These are phyloP conservation scores for Byssoonygena ceratinophila DNA, from an alignment of 2,329 filamentous ascomycete genomes.

Conservation along the genomic window DNA sequence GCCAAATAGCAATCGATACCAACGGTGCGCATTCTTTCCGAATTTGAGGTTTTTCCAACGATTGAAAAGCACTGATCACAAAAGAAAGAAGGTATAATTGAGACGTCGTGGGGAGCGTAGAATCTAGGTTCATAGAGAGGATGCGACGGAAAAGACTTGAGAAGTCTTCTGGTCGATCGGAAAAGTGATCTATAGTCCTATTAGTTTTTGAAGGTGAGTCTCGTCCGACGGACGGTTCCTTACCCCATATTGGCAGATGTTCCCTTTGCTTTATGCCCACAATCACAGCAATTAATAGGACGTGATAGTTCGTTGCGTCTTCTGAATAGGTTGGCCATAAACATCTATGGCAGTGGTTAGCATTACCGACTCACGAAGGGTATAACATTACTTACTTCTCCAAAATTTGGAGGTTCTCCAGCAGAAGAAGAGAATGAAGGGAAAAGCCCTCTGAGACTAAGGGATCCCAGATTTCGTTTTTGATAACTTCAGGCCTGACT, in stretches of 20 bases:
- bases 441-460: constrained; percentile 72
- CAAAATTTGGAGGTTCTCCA: constrained; percentile 83
- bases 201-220: constrained; percentile 25
- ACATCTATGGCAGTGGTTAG: constrained; percentile 42
- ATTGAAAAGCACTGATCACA: constrained; percentile 85
- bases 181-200: constrained; percentile 54
- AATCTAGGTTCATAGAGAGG: constrained; percentile 72
- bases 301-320: constrained; percentile 81
- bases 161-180: constrained; percentile 68
- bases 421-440: constrained; percentile 62
- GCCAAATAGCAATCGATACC: constrained; percentile 91
- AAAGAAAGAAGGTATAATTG: constrained; percentile 80
- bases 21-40: constrained; percentile 93
- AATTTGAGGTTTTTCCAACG: constrained; percentile 75
- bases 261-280: constrained; percentile 82
- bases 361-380: not conserved
- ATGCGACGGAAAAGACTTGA: constrained; percentile 80
- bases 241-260: constrained; percentile 76
- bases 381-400: constrained; percentile 52
- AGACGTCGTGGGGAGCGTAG: constrained; percentile 53
- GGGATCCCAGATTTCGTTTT: constrained; percentile 77
- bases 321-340: constrained; percentile 90
- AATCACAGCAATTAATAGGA: constrained; percentile 74
- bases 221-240: constrained; percentile 4
- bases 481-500: constrained; percentile 71